Evolutionary conservation across 768 basidiomycete genomes (phyloP).

Genomic region (Podaxis carcinomalis): DNA sequence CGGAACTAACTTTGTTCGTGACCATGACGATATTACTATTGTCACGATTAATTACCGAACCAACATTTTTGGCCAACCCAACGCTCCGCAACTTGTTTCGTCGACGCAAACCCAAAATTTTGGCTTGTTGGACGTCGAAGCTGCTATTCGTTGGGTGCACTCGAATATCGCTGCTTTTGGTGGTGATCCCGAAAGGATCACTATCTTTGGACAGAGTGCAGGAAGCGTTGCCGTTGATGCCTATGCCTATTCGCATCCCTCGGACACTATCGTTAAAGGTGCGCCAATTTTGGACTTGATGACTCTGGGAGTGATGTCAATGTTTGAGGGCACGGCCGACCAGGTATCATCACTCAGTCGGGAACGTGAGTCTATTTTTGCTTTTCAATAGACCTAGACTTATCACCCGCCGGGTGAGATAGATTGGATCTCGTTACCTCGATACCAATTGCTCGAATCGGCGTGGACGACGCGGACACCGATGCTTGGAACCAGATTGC

Average conservation of each 20-base stretch:
- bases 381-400: not conserved
- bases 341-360: constrained; percentile 28
- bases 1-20: constrained; percentile 27
- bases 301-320: not conserved
- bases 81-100: constrained; percentile 30
- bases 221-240: constrained; percentile 29
- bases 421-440: constrained; percentile 5
- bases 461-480: constrained; percentile 12
- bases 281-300: constrained; percentile 7
- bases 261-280: constrained; percentile 27
- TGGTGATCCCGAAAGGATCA: constrained; percentile 32
- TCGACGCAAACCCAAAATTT: constrained; percentile 28
- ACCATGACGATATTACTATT: constrained; percentile 29
- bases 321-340: not conserved
- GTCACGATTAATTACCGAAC: constrained; percentile 35
- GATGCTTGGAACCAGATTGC: constrained; percentile 28
- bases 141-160: constrained; percentile 43
- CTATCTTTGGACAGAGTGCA: constrained; percentile 33
- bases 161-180: constrained; percentile 41
- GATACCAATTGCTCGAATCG: not conserved
- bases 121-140: constrained; percentile 32
- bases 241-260: constrained; percentile 29
- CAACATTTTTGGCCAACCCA: constrained; percentile 36
- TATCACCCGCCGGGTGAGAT: constrained; percentile 1
- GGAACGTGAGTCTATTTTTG: constrained; percentile 23